Evolutionary conservation across 345 rosid species (phyloP).

Genomic region (Salix viminalis): DNA sequence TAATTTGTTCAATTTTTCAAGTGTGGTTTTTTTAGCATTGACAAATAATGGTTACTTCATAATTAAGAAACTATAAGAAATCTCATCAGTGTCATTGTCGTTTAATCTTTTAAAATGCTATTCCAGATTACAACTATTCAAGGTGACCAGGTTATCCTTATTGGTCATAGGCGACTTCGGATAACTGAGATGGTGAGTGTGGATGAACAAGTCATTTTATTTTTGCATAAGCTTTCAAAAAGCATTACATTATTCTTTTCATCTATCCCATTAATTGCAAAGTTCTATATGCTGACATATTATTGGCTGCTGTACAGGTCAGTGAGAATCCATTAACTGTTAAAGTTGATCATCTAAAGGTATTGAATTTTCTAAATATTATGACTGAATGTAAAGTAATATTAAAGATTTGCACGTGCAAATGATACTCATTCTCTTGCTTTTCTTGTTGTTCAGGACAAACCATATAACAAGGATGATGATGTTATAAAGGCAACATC

Average conservation of each 20-base stretch:
- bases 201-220: neutral
- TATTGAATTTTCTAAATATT: constrained; percentile 13
- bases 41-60: neutral
- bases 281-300: constrained; percentile 12
- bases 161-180: constrained; percentile 90
- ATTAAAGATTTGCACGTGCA: neutral
- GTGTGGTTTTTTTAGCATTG: neutral
- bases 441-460: constrained; percentile 49
- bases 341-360: constrained; percentile 98
- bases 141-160: constrained; percentile 89
- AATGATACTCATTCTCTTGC: neutral
- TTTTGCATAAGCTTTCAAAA: neutral
- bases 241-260: neutral
- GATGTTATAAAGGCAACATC: constrained; percentile 91
- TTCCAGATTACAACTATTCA: constrained; percentile 77
- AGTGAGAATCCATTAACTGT: constrained; percentile 90
- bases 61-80: neutral
- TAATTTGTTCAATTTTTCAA: neutral
- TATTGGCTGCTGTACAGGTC: constrained; percentile 45
- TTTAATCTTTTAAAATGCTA: constrained; percentile 15
- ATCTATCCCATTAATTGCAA: neutral
- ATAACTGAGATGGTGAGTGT: constrained; percentile 84
- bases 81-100: neutral
- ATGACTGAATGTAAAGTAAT: neutral
- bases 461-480: constrained; percentile 86